Evolutionary conservation across 306 rosid species (phyloP).

Genomic region (Macrotyloma uniflorum): DNA sequence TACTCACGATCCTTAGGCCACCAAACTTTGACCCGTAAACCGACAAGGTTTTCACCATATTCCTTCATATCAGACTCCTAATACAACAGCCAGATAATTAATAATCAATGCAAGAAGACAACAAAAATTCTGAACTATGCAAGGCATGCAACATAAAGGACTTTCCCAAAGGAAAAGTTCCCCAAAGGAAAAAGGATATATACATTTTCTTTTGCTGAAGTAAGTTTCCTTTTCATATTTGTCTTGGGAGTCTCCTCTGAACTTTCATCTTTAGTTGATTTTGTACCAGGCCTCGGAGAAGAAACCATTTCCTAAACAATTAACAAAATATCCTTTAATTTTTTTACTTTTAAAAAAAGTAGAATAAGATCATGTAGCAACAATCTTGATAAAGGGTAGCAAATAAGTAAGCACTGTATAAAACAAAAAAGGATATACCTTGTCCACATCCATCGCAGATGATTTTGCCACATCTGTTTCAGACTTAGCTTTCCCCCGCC

Average conservation of each 20-base stretch:
- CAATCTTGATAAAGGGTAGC: not conserved
- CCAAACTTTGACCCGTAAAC: constrained; percentile 75
- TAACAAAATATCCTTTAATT: constrained; percentile 21
- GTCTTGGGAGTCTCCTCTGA: constrained; percentile 62
- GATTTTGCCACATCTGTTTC: constrained; percentile 51
- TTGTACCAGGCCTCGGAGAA: constrained; percentile 58
- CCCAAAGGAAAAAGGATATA: not conserved
- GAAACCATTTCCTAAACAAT: constrained; percentile 54
- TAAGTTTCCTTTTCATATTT: constrained; percentile 66
- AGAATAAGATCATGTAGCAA: constrained; percentile 7
- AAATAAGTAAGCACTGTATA: constrained; percentile 31
- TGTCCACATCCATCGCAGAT: constrained; percentile 52
- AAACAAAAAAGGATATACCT: constrained; percentile 41
- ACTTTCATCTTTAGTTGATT: constrained; percentile 49
- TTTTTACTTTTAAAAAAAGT: not conserved
- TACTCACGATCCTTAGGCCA: constrained; percentile 87
- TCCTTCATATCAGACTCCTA: constrained; percentile 60
- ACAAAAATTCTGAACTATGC: constrained; percentile 5
- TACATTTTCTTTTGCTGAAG: constrained; percentile 65
- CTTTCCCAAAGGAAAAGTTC: constrained; percentile 16
- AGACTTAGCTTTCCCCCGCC: constrained; percentile 49
- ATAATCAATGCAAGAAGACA: constrained; percentile 27
- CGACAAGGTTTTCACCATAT: constrained; percentile 63
- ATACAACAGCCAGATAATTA: constrained; percentile 28
- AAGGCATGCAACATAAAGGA: constrained; percentile 1